These are phyloP conservation scores for Marvania coccoides DNA, from an alignment of 139 green algal genomes.

Conservation along the genomic window DNA sequence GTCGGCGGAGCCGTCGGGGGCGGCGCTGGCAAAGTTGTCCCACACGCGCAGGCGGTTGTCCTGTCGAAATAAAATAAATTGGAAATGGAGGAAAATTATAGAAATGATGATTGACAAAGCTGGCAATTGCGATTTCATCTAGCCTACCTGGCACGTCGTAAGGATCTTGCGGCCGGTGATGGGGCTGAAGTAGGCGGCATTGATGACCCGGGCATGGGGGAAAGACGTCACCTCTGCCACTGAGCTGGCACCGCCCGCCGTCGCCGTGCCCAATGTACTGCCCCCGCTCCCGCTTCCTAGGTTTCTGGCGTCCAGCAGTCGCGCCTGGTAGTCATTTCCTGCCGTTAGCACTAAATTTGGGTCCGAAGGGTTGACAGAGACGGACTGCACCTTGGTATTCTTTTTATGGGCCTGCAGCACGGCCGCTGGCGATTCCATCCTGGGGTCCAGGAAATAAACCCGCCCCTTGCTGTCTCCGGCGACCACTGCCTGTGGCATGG, in stretches of 20 bases:
- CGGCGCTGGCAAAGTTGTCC: constrained; percentile 44
- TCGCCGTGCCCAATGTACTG: neutral
- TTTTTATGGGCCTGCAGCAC: constrained; percentile 55
- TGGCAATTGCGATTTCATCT: no score
- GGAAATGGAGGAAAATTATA: neutral
- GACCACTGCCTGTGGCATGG: constrained; percentile 11
- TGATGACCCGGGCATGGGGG: constrained; percentile 64
- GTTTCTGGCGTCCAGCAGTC: constrained; percentile 58
- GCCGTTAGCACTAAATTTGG: constrained; percentile 61
- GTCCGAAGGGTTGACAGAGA: constrained; percentile 61
- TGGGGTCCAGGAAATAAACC: constrained; percentile 52
- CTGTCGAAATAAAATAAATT: constrained; percentile 2
- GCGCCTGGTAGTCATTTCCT: constrained; percentile 70
- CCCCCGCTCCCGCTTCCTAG: constrained; percentile 9
- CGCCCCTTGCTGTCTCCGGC: constrained; percentile 56
- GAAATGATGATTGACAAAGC: neutral
- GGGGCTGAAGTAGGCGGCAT: constrained; percentile 74
- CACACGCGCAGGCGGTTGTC: constrained; percentile 85
- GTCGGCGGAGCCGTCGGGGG: constrained; percentile 15
- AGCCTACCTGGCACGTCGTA: constrained; percentile 83
- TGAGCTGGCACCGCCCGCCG: neutral
- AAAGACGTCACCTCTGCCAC: constrained; percentile 22
- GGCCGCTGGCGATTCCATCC: constrained; percentile 24
- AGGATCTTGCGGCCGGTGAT: constrained; percentile 66
- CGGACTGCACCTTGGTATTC: constrained; percentile 36